Percentiles rank a stretch among this genome's conserved stretches.
Conservation (phyloP, 805 yeast genomes). For the Kluyveromyces siamensis region DNA sequence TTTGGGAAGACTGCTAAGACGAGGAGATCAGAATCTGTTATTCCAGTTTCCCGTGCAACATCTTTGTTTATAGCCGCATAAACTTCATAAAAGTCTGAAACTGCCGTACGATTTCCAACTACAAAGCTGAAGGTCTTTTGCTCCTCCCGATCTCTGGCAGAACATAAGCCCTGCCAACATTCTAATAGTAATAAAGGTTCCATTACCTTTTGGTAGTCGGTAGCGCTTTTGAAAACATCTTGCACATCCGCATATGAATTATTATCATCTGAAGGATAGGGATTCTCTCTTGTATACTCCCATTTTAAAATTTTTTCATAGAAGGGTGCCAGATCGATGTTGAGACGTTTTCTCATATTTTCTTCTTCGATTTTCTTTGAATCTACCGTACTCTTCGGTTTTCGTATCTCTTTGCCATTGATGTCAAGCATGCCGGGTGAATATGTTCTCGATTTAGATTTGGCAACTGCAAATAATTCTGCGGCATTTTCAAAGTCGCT, state of each 20-base stretch:
- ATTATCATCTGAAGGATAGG: conserved; percentile 48
- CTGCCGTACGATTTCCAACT: conserved; percentile 72
- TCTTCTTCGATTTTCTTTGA: conserved; percentile 54
- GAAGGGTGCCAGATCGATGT: conserved; percentile 69
- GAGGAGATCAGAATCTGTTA: conserved; percentile 70
- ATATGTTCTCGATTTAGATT: conserved; percentile 23
- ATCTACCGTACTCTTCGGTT: conserved; percentile 30
- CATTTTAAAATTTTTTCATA: conserved; percentile 64
- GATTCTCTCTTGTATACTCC: conserved; percentile 54
- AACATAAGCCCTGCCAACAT: conserved; percentile 85
- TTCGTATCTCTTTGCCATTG: conserved; percentile 31
- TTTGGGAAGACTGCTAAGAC: conserved; percentile 49
- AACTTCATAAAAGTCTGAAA: conserved; percentile 82
- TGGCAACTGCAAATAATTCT: conserved; percentile 28
- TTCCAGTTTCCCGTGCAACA: conserved; percentile 39
- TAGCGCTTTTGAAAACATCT: conserved; percentile 45
- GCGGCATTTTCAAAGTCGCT: conserved; percentile 31
- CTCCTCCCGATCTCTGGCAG: conserved; percentile 54
- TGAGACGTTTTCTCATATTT: conserved; percentile 67
- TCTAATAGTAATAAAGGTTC: conserved; percentile 80
- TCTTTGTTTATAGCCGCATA: conserved; percentile 59
- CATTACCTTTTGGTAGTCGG: conserved; percentile 60
- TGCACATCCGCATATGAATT: conserved; percentile 39
- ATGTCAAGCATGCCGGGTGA: conserved; percentile 35
- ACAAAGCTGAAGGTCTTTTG: conserved; percentile 51